Evolutionary conservation across 768 basidiomycete genomes (phyloP), one percentile per base, ranked within the genome.

Genomic region (Rhodotorula sphaerocarpa): DNA sequence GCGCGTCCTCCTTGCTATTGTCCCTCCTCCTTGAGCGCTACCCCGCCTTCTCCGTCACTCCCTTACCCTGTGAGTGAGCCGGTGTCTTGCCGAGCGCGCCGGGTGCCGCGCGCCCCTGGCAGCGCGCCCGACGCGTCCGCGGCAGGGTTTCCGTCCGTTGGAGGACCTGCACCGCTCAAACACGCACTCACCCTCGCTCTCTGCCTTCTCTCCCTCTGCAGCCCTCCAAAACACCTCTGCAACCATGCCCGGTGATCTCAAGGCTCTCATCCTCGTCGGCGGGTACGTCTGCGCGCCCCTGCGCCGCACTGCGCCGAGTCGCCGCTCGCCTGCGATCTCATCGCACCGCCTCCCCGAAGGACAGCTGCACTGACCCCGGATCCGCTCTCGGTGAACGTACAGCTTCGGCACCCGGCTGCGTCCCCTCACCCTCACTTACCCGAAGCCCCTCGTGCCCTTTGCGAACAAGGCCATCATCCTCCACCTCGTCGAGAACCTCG

Each of bases 361-460:
- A n/a, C n/a, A n/a, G n/a, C n/a, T n/a, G n/a, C n/a, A n/a, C n/a
- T n/a, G n/a, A n/a, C n/a, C n/a, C n/a, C n/a, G n/a, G 36, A 36
- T n/a, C 31, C 28, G 41, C 44, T n/a, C 23, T 20, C 39, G 20
- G 48, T 41, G 39, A 54, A 4, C 27, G 28, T 15, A 15, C 67
- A 75, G 75, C 70, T 79, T 79, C 75, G 78, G 78, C 59, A 79
- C 78, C n/a, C 75, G 78, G 54, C 76, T 79, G 28, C 75, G 78
- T 64, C 78, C 78, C 50, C 65, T 79, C 60, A 78, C 77, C 12
- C 74, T 78, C 72, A 77, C 78, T 44, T 76, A 78, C 66, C 78
- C 78, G 61, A 79, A 79, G 57, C 66, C 62, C 41, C 51, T 68
- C 47, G 61, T 68, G 20, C 50, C 55, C 25, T 75, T 76, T 63